phyloP scores from a whole-genome alignment of 768 basidiomycete species.

The Gymnopilus dilepis region DNA sequence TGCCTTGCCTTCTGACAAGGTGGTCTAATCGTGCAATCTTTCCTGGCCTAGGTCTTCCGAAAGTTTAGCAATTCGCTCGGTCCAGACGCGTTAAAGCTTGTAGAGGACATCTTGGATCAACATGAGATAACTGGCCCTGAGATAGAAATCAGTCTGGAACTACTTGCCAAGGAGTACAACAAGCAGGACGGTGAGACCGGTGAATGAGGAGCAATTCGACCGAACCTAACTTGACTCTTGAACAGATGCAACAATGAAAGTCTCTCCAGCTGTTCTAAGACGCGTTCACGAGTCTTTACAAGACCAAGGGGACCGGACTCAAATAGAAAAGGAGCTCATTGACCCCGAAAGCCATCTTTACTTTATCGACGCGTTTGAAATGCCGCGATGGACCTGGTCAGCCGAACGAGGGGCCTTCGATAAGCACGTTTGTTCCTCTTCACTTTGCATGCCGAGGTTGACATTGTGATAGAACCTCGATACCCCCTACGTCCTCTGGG shows the following conservation, averaged over 20 bases:
- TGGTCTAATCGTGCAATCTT: background rate
- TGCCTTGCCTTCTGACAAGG: background rate
- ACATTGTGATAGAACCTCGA: slow-evolving; percentile 46
- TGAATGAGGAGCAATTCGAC: background rate
- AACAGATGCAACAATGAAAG: slow-evolving; percentile 83
- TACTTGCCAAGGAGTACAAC: slow-evolving; percentile 85
- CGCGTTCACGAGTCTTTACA: slow-evolving; percentile 80
- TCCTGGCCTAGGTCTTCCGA: slow-evolving; percentile 72
- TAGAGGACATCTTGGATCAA: slow-evolving; percentile 72
- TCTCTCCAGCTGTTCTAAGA: slow-evolving; percentile 66
- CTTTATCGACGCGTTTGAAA: slow-evolving; percentile 90
- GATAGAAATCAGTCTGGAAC: slow-evolving; percentile 76
- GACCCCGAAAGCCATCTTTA: slow-evolving; percentile 85
- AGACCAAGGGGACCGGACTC: slow-evolving; percentile 58
- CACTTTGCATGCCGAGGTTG: slow-evolving; percentile 5
- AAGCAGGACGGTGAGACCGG: slow-evolving; percentile 76
- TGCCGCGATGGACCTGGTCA: slow-evolving; percentile 95
- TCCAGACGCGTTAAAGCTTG: slow-evolving; percentile 72
- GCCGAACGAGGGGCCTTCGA: slow-evolving; percentile 86
- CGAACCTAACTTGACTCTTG: background rate
- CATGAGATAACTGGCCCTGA: slow-evolving; percentile 76
- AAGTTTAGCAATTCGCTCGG: slow-evolving; percentile 90
- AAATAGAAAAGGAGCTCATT: slow-evolving; percentile 62
- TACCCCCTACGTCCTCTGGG: slow-evolving; percentile 74
- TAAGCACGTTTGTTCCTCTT: slow-evolving; percentile 53